Evolutionary conservation across 1,284 basidiomycete genomes (phyloP), one percentile per base, ranked within the genome.

Genomic region (Amylostereum chailletii): DNA sequence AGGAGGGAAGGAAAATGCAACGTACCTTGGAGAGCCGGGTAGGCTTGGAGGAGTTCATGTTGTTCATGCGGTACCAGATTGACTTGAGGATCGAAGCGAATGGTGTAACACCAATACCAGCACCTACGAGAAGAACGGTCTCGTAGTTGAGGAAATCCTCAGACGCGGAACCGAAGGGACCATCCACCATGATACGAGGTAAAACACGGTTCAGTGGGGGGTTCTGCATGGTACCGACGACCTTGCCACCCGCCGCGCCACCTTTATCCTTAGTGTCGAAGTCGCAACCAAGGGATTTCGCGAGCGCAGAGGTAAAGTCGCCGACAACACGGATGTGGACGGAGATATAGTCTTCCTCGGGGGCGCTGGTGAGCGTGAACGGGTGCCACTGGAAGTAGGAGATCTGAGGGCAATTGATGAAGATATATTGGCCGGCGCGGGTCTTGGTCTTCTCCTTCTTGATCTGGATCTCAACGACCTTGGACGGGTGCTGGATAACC

Each of bases 311-410:
- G 0, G 92, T 94, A 64, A 91, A 95, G 65, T 94, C 89, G 33
- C 92, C 92, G 26, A 77, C 85, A 42, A 89, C 76, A 62, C 91
- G 86, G 59, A 95, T 86, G 64, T 95, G 92, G 11, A 94, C 79
- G 1, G 89, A 91, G 56, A 94, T 81, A 63, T 92, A 94, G 59
- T 93, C 90, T 63, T 93, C 90, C 64, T 93, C 90, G 1, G 90
- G 90, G 0, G 90, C 90, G 58, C 83, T 86, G 29, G 89, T 94
- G 55, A 94, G 78, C 11, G 90, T 94, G 74, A 94, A 94, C 27
- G 91, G 91, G 63, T 94, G 90, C 87, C 91, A 95, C 62, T 94
- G 90, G 76, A 87, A 94, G 71, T 90, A 93, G 7, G 86, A 90
- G 37, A 94, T 72, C 64, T 90, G 88, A 5, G 92, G 92, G 68